phyloP scores from a whole-genome alignment of 2,329 filamentous ascomycete genomes.

The Fusarium agapanthi region DNA sequence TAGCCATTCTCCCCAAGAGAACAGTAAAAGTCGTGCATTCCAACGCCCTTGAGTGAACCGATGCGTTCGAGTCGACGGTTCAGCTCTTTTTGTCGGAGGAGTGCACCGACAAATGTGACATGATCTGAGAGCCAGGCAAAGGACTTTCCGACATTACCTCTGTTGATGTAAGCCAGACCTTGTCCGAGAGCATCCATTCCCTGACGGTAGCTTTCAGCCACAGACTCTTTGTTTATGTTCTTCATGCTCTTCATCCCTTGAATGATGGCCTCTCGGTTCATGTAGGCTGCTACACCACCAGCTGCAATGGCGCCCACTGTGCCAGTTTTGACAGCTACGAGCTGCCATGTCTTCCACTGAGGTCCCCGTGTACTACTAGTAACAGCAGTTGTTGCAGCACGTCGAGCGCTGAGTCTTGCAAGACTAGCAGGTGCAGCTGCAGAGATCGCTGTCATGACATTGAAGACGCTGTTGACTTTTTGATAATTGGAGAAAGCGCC shows the following conservation, averaged over 20 bases:
- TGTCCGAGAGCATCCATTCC: slow-evolving; percentile 60
- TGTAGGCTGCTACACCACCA: slow-evolving; percentile 82
- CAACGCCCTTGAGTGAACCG: slow-evolving; percentile 68
- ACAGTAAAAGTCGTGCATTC: slow-evolving; percentile 79
- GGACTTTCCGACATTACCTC: slow-evolving; percentile 70
- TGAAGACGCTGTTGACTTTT: slow-evolving; percentile 65
- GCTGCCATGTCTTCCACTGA: slow-evolving; percentile 64
- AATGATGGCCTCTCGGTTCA: slow-evolving; percentile 75
- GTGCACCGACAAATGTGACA: slow-evolving; percentile 83
- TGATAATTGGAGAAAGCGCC: slow-evolving; percentile 68
- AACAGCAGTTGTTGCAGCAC: slow-evolving; percentile 27
- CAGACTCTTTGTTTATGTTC: slow-evolving; percentile 57
- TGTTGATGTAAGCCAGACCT: slow-evolving; percentile 65
- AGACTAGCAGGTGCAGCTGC: slow-evolving; percentile 58
- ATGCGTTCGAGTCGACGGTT: slow-evolving; percentile 72
- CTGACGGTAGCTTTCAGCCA: slow-evolving; percentile 59
- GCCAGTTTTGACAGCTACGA: slow-evolving; percentile 80
- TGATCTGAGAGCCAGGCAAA: slow-evolving; percentile 84
- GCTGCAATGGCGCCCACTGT: slow-evolving; percentile 83
- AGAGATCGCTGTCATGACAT: slow-evolving; percentile 63
- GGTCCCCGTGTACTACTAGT: slow-evolving; percentile 44
- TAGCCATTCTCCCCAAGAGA: slow-evolving; percentile 76
- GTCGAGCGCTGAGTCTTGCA: slow-evolving; percentile 41
- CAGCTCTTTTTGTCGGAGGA: slow-evolving; percentile 78
- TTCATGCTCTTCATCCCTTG: slow-evolving; percentile 56